Evolutionary conservation across 805 yeast genomes (phyloP).

Genomic region (Starmerella vaccinii): DNA sequence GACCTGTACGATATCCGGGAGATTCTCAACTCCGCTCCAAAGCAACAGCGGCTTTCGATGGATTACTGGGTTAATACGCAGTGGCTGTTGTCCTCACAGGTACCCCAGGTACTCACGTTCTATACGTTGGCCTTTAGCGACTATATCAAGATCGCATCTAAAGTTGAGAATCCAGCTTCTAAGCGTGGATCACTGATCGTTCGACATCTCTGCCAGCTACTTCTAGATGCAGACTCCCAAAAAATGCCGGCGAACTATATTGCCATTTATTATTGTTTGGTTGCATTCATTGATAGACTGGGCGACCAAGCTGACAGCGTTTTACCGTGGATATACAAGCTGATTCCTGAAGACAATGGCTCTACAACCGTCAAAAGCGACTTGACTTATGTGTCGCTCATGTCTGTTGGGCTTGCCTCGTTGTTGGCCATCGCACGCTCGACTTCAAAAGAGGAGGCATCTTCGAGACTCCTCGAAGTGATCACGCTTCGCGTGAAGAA

Average conservation of each 20-base stretch:
- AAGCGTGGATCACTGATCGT: slow-evolving; percentile 17
- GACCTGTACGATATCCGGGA: slow-evolving; percentile 25
- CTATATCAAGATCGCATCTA: slow-evolving; percentile 18
- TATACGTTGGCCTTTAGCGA: slow-evolving; percentile 24
- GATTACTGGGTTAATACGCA: slow-evolving; percentile 29
- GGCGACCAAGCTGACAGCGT: slow-evolving; percentile 1
- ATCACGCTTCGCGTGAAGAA: slow-evolving; percentile 16
- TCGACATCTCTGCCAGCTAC: slow-evolving; percentile 15
- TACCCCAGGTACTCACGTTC: slow-evolving; percentile 21
- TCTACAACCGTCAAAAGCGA: background rate
- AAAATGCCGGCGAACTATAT: slow-evolving; percentile 16
- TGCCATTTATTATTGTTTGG: slow-evolving; percentile 21
- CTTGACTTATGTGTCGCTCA: background rate
- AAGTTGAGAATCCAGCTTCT: slow-evolving; percentile 1
- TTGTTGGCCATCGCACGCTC: slow-evolving; percentile 16
- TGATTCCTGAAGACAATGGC: background rate
- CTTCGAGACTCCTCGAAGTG: slow-evolving; percentile 7
- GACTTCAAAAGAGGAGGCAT: slow-evolving; percentile 10
- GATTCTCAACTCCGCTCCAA: slow-evolving; percentile 15
- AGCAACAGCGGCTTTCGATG: slow-evolving; percentile 14
- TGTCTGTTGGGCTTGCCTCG: slow-evolving; percentile 8
- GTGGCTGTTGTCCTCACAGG: slow-evolving; percentile 23
- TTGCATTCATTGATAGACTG: slow-evolving; percentile 9
- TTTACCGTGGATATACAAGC: slow-evolving; percentile 17
- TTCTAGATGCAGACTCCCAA: background rate